Conservation (phyloP, 441 rosid genomes). For the Macaranga tanarius region DNA sequence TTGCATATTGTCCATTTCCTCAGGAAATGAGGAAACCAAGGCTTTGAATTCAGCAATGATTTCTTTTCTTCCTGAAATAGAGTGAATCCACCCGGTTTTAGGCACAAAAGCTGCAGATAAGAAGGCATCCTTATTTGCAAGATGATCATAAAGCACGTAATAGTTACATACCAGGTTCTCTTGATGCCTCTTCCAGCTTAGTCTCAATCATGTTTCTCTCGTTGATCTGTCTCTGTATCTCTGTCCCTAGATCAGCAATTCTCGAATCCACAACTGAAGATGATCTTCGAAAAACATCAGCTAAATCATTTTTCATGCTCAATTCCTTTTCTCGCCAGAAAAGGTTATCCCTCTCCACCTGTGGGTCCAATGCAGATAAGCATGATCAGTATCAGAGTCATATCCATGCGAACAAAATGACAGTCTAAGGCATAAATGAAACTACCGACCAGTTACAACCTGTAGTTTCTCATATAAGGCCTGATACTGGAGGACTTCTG, state of each 20-base stretch:
- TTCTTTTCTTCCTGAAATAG: slow-evolving; percentile 81
- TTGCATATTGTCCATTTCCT: slow-evolving; percentile 87
- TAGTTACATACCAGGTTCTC: slow-evolving; percentile 63
- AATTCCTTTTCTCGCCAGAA: slow-evolving; percentile 86
- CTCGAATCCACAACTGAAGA: slow-evolving; percentile 68
- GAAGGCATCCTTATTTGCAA: slow-evolving; percentile 18
- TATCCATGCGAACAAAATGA: slow-evolving; percentile 27
- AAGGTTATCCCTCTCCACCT: slow-evolving; percentile 90
- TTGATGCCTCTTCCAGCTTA: slow-evolving; percentile 65
- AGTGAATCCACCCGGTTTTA: slow-evolving; percentile 34
- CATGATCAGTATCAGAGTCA: slow-evolving; percentile 37
- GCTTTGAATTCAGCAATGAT: slow-evolving; percentile 82
- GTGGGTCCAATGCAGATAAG: slow-evolving; percentile 28
- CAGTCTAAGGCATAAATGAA: slow-evolving; percentile 41
- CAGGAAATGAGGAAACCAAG: slow-evolving; percentile 84
- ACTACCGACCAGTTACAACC: slow-evolving; percentile 81
- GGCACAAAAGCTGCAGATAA: slow-evolving; percentile 11
- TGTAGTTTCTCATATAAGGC: slow-evolving; percentile 83
- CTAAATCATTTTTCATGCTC: slow-evolving; percentile 67
- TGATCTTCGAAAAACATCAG: slow-evolving; percentile 74
- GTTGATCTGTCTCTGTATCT: slow-evolving; percentile 66
- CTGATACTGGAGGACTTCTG: slow-evolving; percentile 65
- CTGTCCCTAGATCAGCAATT: slow-evolving; percentile 55
- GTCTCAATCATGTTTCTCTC: slow-evolving; percentile 56
- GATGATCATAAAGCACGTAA: slow-evolving; percentile 24